Percentiles rank a stretch among this genome's conserved stretches.
Conservation (phyloP, 2,329 filamentous ascomycete genomes). For the Pseudogymnoascus destructans region DNA sequence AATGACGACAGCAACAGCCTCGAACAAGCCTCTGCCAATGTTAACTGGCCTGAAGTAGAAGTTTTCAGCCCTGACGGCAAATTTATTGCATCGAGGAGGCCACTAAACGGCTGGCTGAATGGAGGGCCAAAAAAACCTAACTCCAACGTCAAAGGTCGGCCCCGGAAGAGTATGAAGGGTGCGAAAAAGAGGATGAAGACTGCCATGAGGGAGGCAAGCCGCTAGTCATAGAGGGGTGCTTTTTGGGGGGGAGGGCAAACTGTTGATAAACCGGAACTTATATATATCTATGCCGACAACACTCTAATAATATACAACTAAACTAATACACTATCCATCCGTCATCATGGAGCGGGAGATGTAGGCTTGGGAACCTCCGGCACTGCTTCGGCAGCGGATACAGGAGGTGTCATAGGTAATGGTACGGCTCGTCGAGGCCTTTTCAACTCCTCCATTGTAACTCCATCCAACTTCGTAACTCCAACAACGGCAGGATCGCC, state of each 20-base stretch:
- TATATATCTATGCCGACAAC: neutral
- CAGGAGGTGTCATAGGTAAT: constrained; percentile 14
- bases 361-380: neutral
- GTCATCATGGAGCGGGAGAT: neutral
- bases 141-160: constrained; percentile 41
- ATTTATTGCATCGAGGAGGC: constrained; percentile 53
- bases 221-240: neutral
- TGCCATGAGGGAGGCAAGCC: neutral
- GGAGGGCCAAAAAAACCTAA: constrained; percentile 40
- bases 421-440: constrained; percentile 58
- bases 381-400: neutral
- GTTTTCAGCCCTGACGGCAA: constrained; percentile 77
- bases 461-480: constrained; percentile 72
- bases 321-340: neutral
- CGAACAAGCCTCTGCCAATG: constrained; percentile 19
- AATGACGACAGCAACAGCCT: constrained; percentile 12
- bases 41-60: constrained; percentile 59
- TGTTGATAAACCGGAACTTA: neutral
- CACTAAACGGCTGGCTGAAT: constrained; percentile 59
- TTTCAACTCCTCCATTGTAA: constrained; percentile 75
- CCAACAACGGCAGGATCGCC: constrained; percentile 84
- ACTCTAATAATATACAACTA: constrained; percentile 6
- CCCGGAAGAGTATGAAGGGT: constrained; percentile 58
- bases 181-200: constrained; percentile 31
- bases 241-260: neutral